Base-by-base conservation (phyloP, 148 eudicot species). In the Rhododendron ovatum region DNA sequence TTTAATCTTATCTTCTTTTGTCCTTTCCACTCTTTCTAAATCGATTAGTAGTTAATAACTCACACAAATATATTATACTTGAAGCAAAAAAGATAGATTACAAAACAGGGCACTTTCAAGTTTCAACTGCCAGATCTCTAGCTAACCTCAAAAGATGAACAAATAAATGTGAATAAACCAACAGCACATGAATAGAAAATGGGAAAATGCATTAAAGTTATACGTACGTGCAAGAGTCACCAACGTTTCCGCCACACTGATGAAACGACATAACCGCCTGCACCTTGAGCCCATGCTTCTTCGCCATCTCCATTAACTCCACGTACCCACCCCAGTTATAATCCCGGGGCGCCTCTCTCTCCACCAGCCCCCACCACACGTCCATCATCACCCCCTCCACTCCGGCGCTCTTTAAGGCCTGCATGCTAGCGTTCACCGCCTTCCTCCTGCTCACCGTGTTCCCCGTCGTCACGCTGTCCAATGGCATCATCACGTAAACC, bases 281-380 rank as follows among this genome's bases (percentile, higher is more conserved):
- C 74, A 96, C 96, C 33, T 95, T 96, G 30, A 96, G 87, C 0
- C 96, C 98, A 61, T 90, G 91, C 28, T 90, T 91, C 61, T 89
- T 88, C 1, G 95, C 95, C 98, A 96, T 93, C 50, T 96, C 92
- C 82, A 96, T 39, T 7, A 96, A 90, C 71, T 96, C 98, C 3
- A 86, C 77, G 55, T 96, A 96, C 3, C 99, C 99, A n/a, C 93
- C 98, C 96, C 96, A 95, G 67, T 96, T 93, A 76, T 96, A 96
- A 83, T 88, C 90, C 12, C 96, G 94, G 0, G 98, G 98, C 9
- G 63, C n/a, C 1, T 96, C 98, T 48, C 93, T 91, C 92, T 96
- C 99, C 76, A 96, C 99, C 87, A 96, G 86, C 5, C 98, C 99
- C 99, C 99, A 96, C 99, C 99, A 96, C 78, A 94, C 98, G 80